Evolutionary conservation across 2,329 filamentous ascomycete species (phyloP), one percentile per base, ranked within the genome.

Genomic region (Scopulariopsis brevicaulis): DNA sequence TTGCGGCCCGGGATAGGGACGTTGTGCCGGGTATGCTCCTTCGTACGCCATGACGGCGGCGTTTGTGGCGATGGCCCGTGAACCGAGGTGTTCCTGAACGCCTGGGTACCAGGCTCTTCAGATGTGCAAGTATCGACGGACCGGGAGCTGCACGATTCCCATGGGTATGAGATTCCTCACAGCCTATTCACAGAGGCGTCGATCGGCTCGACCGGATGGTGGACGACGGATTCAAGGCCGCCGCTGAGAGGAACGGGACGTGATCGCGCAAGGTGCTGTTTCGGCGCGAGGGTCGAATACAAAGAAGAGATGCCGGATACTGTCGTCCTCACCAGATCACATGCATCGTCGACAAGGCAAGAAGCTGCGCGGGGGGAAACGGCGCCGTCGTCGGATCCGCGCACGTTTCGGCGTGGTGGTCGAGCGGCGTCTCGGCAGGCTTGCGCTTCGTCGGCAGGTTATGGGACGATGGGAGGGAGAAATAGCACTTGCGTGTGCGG

Each of bases 41-140:
- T 79, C 74, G 65, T 80, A 81, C 53, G 78, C 76, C 79, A 82
- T 82, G 18, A 62, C 62, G 55, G 46, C 34, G 54, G 25, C 46
- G 11, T 22, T 50, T 50, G 46, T 6, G 46, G 20, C 22, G 22
- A 24, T 24, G 22, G 12, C 11, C 46, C 20, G 20, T 20, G 46
- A 22, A 50, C 2, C 46, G 8, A 50, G 46, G 20, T 50, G 46
- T 24, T 24, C 46, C 11, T 50, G 20, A 14, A 22, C 1, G n/a
- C n/a, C 20, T 5, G 18, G 46, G 5, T 24, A 8, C n/a, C 22
- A 22, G 5, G 18, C 20, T 50, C 24, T 22, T 11, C 46, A 50
- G 46, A 3, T 22, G 18, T 50, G 11, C 46, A 50, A 24, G 12
- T 32, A 32, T 50, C 8, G 12, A 24, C 22, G 22, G 46, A 22